Conservation (phyloP, 768 basidiomycete genomes). For the Cystofilobasidium capitatum region DNA sequence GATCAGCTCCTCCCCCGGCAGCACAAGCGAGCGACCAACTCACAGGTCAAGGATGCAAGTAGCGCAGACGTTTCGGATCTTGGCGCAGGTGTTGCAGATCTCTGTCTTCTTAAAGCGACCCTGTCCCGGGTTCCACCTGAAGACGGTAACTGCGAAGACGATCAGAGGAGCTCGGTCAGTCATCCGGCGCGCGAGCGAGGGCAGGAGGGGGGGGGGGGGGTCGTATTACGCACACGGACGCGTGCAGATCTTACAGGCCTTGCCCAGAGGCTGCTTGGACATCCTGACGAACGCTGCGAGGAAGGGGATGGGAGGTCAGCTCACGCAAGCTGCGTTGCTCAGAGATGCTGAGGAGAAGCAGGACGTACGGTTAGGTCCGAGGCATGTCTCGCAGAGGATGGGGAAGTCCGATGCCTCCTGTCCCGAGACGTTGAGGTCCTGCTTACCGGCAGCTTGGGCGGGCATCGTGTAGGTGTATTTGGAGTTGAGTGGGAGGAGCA, state of each 20-base stretch:
- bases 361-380: slow-evolving; percentile 82
- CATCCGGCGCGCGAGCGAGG: neutral
- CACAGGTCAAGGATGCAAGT: slow-evolving; percentile 85
- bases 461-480: slow-evolving; percentile 28
- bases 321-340: neutral
- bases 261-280: slow-evolving; percentile 91
- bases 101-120: slow-evolving; percentile 88
- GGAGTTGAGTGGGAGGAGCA: too few relatives aligned
- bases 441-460: too few relatives aligned
- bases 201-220: neutral
- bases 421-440: slow-evolving; percentile 89
- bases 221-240: slow-evolving; percentile 66
- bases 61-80: slow-evolving; percentile 88
- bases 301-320: neutral
- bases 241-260: slow-evolving; percentile 94
- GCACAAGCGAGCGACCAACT: slow-evolving; percentile 11
- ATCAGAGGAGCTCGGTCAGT: neutral
- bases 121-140: slow-evolving; percentile 93
- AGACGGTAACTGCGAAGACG: slow-evolving; percentile 44
- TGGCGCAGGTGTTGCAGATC: slow-evolving; percentile 24
- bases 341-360: slow-evolving; percentile 10
- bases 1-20: neutral
- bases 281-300: slow-evolving; percentile 42
- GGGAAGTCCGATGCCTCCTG: slow-evolving; percentile 46
- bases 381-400: slow-evolving; percentile 72